These are phyloP conservation scores for Lavandula angustifolia DNA, from an alignment of 257 asterid species.

Conservation along the genomic window DNA sequence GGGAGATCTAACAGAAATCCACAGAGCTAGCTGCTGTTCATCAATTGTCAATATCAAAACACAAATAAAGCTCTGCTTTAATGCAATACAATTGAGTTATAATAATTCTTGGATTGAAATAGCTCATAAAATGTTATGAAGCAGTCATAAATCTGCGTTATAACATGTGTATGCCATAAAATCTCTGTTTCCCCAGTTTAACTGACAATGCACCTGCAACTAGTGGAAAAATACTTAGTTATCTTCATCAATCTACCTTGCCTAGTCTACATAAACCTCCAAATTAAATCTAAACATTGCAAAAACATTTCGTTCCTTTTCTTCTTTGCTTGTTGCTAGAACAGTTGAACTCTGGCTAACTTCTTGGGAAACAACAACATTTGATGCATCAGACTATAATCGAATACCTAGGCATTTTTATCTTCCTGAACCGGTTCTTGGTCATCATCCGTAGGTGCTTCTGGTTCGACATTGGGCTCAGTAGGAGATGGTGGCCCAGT, in stretches of 20 bases:
- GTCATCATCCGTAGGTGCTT: slow-evolving; percentile 20
- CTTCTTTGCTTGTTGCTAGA: not conserved
- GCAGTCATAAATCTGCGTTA: not conserved
- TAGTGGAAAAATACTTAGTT: not conserved
- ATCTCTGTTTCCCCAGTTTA: not conserved
- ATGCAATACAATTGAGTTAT: too few relatives aligned
- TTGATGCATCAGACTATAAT: slow-evolving; percentile 10
- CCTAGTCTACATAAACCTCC: slow-evolving; percentile 12
- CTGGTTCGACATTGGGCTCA: not conserved
- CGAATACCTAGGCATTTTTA: slow-evolving; percentile 24
- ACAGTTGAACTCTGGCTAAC: slow-evolving; percentile 4
- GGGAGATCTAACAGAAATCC: slow-evolving; percentile 48
- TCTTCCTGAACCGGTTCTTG: not conserved
- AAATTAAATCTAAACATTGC: not conserved
- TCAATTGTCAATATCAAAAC: not conserved
- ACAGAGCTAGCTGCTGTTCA: not conserved
- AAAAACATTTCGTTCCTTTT: not conserved
- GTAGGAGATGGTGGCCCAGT: slow-evolving; percentile 36
- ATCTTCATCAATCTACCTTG: not conserved
- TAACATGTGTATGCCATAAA: not conserved
- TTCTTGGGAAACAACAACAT: not conserved
- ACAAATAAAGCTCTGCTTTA: not conserved
- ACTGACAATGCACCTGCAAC: not conserved
- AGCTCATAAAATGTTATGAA: too few relatives aligned
- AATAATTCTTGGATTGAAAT: too few relatives aligned